These are phyloP conservation scores for Aspergillus pseudoterreus DNA, from an alignment of 2,329 filamentous ascomycete genomes.

Conservation along the genomic window DNA sequence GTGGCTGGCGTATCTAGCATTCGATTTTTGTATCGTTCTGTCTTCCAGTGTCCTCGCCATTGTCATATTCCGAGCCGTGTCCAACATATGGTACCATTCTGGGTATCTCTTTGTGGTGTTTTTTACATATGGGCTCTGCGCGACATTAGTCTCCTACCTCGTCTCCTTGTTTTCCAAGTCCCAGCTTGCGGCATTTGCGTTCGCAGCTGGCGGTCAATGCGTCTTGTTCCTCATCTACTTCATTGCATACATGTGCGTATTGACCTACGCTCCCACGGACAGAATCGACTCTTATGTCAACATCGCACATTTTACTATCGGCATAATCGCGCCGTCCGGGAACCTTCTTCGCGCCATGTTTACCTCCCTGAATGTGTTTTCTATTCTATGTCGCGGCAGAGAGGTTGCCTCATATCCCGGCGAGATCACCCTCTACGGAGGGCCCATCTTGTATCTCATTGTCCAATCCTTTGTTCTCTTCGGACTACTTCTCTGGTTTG, in stretches of 20 bases:
- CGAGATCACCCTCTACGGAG: constrained; percentile 71
- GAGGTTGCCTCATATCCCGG: constrained; percentile 65
- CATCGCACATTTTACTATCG: constrained; percentile 71
- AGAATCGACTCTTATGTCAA: constrained; percentile 65
- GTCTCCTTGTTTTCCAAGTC: constrained; percentile 75
- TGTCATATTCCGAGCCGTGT: constrained; percentile 63
- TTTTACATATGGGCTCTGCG: constrained; percentile 74
- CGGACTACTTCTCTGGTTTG: constrained; percentile 70
- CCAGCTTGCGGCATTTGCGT: constrained; percentile 79
- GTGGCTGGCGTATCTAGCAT: constrained; percentile 77
- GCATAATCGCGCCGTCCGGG: constrained; percentile 70
- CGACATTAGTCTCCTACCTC: constrained; percentile 73
- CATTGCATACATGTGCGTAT: constrained; percentile 65
- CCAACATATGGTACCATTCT: constrained; percentile 68
- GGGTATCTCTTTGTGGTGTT: constrained; percentile 81
- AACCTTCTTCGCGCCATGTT: constrained; percentile 73
- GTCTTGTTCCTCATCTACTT: constrained; percentile 68
- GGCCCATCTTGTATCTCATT: constrained; percentile 78
- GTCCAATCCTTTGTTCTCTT: constrained; percentile 71
- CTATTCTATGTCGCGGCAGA: constrained; percentile 65
- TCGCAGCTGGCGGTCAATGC: constrained; percentile 73
- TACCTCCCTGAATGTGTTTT: constrained; percentile 78
- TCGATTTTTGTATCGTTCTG: constrained; percentile 75
- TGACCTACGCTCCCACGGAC: constrained; percentile 70
- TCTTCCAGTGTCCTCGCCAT: constrained; percentile 62